Percentiles rank a stretch among this genome's conserved stretches.
phyloP scores from a whole-genome alignment of 108 stramenopile species.

The Fragilaria crotonensis region DNA sequence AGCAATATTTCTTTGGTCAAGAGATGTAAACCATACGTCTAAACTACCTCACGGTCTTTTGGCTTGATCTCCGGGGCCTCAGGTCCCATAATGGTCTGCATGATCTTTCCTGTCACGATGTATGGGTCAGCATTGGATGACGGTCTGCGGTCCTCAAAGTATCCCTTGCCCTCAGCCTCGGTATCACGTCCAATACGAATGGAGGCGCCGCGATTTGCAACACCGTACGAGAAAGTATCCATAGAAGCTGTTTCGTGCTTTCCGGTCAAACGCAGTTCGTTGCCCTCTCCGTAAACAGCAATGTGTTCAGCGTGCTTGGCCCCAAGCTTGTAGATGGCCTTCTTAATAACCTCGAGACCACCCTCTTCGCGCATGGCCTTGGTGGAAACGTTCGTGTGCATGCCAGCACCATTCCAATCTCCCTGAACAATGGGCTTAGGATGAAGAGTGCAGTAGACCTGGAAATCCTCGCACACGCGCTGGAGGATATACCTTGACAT shows the following conservation, averaged over 20 bases:
- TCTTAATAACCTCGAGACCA: conserved; percentile 88
- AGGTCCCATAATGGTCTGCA: conserved; percentile 87
- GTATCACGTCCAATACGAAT: conserved; percentile 94
- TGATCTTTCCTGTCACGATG: conserved; percentile 94
- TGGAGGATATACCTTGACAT: conserved; percentile 94
- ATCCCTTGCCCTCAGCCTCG: conserved; percentile 85
- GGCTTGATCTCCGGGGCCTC: conserved; percentile 65
- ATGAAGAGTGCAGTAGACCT: conserved; percentile 93
- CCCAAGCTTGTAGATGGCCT: conserved; percentile 94
- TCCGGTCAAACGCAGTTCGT: conserved; percentile 96
- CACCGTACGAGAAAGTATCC: conserved; percentile 87
- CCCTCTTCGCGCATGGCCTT: conserved; percentile 93
- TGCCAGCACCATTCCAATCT: conserved; percentile 99
- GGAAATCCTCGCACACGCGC: conserved; percentile 96
- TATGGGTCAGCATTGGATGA: conserved; percentile 98
- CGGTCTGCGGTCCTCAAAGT: conserved; percentile 98
- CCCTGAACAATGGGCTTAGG: conserved; percentile 97
- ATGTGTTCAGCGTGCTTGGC: conserved; percentile 95
- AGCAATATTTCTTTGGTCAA: too few species aligned
- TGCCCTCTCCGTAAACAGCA: conserved; percentile 95
- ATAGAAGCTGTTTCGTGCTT: conserved; percentile 94
- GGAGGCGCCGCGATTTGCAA: conserved; percentile 96
- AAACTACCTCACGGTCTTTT: conserved; percentile 50
- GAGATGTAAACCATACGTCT: too few species aligned
- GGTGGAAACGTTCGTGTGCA: conserved; percentile 97